Evolutionary conservation across 148 eudicot genomes (phyloP).

Genomic region (Camellia sinensis): DNA sequence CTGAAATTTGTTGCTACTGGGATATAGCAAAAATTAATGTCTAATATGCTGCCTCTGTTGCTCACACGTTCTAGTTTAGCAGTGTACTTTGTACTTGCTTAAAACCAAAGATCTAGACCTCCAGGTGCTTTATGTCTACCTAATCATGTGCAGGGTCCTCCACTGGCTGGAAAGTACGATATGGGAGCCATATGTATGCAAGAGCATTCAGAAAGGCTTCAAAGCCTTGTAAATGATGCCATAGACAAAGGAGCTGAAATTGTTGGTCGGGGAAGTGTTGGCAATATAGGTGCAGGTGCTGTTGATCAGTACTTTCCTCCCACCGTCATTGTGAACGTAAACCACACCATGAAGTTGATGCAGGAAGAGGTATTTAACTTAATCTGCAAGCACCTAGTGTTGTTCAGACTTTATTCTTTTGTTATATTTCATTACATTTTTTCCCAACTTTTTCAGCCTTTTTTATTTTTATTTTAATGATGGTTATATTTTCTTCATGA

Average conservation of each 20-base stretch:
- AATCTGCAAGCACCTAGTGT: not conserved
- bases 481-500: not conserved
- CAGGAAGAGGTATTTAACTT: conserved; percentile 81
- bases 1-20: too few species aligned
- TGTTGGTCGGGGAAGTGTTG: conserved; percentile 86
- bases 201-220: conserved; percentile 97
- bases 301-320: conserved; percentile 99
- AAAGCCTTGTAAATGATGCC: conserved; percentile 86
- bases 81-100: not conserved
- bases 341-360: conserved; percentile 92
- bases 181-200: conserved; percentile 99
- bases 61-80: not conserved
- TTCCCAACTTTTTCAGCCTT: not conserved
- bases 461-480: too few species aligned
- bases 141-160: conserved; percentile 75
- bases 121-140: not conserved
- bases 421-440: not conserved
- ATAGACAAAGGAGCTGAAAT: conserved; percentile 96
- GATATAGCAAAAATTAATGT: too few species aligned
- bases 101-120: not conserved
- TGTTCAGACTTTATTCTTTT: not conserved
- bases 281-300: conserved; percentile 90
- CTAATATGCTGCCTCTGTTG: not conserved
- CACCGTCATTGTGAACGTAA: conserved; percentile 74
- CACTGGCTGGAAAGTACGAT: conserved; percentile 83